phyloP scores from a whole-genome alignment of 169 alveolate species.

The Cryptosporidium parvum region DNA sequence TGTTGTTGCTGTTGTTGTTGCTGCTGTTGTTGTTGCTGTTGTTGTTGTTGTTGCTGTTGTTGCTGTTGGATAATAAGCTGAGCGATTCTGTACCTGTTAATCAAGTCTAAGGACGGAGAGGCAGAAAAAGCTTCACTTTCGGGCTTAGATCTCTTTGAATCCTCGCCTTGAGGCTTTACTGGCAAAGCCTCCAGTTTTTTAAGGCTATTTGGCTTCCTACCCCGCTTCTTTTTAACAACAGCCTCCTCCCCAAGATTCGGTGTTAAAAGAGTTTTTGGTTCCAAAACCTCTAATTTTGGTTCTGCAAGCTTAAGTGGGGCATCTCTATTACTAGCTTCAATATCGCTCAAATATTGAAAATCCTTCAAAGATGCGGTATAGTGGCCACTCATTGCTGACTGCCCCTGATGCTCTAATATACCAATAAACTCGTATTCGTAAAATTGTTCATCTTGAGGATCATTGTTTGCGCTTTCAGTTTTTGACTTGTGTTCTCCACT shows the following conservation, averaged over 20 bases:
- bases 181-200: conserved; percentile 5
- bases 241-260: not conserved
- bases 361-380: conserved; percentile 71
- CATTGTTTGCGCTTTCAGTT: not conserved
- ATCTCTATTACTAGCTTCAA: not conserved
- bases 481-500: not conserved
- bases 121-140: conserved; percentile 19
- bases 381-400: conserved; percentile 74
- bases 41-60: not conserved
- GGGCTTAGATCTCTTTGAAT: conserved; percentile 24
- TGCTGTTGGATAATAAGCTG: conserved; percentile 38
- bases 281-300: not conserved
- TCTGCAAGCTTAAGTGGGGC: not conserved
- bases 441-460: not conserved
- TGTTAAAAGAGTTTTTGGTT: not conserved
- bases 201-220: conserved; percentile 21
- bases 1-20: no score
- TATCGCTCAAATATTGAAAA: conserved; percentile 26
- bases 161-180: conserved; percentile 3
- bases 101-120: conserved; percentile 30
- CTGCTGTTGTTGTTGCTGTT: no score
- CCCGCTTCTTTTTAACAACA: conserved; percentile 31
- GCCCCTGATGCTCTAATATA: conserved; percentile 69
- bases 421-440: conserved; percentile 71
- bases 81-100: conserved; percentile 58